These are phyloP conservation scores for Mycena latifolia DNA, from an alignment of 768 basidiomycete species.

Conservation along the genomic window DNA sequence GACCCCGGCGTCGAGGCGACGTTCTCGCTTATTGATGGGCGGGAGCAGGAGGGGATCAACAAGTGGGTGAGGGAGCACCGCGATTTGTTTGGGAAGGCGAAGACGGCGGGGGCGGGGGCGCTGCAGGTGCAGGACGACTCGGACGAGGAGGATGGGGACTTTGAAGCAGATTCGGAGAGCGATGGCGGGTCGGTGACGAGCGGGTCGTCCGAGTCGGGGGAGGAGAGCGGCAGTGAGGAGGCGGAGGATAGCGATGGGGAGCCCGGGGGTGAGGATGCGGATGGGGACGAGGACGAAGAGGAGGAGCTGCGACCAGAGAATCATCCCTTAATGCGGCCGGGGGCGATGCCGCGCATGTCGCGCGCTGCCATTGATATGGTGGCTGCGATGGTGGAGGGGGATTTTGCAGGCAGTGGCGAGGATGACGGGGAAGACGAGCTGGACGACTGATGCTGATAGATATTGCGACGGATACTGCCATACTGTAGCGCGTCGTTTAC, in stretches of 20 bases:
- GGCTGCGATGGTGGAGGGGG: conserved; percentile 70
- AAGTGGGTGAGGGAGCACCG: conserved; percentile 74
- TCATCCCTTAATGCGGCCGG: conserved; percentile 75
- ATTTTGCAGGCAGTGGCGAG: conserved; percentile 57
- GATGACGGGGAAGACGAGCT: conserved; percentile 67
- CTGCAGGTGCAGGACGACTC: conserved; percentile 53
- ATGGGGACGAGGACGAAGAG: conserved; percentile 51
- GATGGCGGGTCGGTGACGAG: conserved; percentile 48
- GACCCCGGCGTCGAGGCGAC: conserved; percentile 69
- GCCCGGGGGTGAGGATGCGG: conserved; percentile 1
- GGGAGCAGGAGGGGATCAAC: conserved; percentile 73
- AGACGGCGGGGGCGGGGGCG: conserved; percentile 37
- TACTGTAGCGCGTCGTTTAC: too few relatives aligned
- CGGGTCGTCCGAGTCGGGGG: conserved; percentile 42
- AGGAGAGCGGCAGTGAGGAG: conserved; percentile 43
- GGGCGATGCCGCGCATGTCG: conserved; percentile 79
- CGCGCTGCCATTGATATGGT: conserved; percentile 74
- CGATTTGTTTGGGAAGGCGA: conserved; percentile 66
- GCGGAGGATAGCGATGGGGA: conserved; percentile 47
- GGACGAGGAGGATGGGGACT: conserved; percentile 63
- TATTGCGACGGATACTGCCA: too few relatives aligned
- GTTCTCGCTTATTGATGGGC: conserved; percentile 79
- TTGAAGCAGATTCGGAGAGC: conserved; percentile 52
- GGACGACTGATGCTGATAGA: conserved; percentile 56
- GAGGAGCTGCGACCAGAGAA: conserved; percentile 64